phyloP scores from a whole-genome alignment of 192 early-diverging fungal genomes.

The Backusella morwellensis region DNA sequence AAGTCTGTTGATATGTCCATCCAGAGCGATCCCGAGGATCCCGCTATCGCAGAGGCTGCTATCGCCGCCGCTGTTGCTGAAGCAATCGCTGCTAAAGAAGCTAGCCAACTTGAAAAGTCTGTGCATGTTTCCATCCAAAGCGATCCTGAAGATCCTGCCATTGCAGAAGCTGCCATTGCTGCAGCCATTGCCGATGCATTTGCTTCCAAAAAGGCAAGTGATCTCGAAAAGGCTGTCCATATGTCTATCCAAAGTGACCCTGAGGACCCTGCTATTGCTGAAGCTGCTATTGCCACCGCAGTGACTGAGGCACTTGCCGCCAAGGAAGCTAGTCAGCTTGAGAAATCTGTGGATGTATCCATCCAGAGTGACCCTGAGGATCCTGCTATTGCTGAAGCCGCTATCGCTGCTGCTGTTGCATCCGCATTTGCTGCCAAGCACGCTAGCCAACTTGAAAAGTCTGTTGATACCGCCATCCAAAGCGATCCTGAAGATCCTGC shows the following conservation, averaged over 20 bases:
- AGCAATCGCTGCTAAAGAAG: conserved; percentile 8
- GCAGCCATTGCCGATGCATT: conserved; percentile 9
- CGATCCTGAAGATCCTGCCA: background rate
- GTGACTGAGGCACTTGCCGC: conserved; percentile 1
- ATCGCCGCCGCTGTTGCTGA: background rate
- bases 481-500: background rate
- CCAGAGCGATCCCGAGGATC: conserved; percentile 1
- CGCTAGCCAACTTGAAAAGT: conserved; percentile 12
- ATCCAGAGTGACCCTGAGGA: background rate
- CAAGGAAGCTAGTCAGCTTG: conserved; percentile 12
- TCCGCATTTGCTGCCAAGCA: conserved; percentile 16
- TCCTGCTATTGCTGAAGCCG: background rate
- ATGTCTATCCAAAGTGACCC: background rate
- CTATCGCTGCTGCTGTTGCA: conserved; percentile 25
- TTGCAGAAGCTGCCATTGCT: background rate
- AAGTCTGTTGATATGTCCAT: background rate
- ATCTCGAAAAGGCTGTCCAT: background rate
- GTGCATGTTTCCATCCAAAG: background rate
- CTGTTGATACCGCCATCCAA: background rate
- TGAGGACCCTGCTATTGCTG: background rate
- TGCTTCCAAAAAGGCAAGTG: background rate
- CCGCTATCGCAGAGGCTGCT: background rate
- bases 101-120: background rate
- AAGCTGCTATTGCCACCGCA: background rate
- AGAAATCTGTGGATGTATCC: background rate